Evolutionary conservation across 352 stramenopile genomes (phyloP), one percentile per base, ranked within the genome.

Genomic region (Globisporangium uncinulatum): DNA sequence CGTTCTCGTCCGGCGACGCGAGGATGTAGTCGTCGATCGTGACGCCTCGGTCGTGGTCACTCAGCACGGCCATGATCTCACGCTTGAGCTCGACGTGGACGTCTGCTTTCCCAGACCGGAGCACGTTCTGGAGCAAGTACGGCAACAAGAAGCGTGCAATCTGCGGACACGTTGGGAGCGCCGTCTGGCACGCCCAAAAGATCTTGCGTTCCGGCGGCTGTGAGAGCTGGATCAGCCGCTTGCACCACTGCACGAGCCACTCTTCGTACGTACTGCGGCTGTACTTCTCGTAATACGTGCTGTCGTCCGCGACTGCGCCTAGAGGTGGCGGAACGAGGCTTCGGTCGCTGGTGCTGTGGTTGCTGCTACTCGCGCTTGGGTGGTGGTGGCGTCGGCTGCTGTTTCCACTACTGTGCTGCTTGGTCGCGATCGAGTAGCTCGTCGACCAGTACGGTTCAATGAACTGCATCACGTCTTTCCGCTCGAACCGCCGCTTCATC

Each of bases 361-460:
- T 1, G 24, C 24, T 29, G 24, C 24, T 29, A 29, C 24, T 29
- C 24, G 24, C 24, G 24, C 24, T 29, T 29, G 24, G 24, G 24
- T 29, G 24, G 24, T 29, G 24, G 24, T 29, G 24, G 4, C 24
- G 24, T 29, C 24, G 58, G 31, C 57, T 56, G 7, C 52, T 55
- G 13, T 63, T 58, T 29, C 57, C 56, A 15, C 55, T 59, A 31
- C 10, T 56, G 54, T 17, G 46, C 3, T 56, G 58, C 60, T 59
- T 46, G 32, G 55, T 63, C 45, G 51, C 65, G 11, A 92, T 39
- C 3, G 60, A 64, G 60, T 97, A 97, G 41, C 90, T 86, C 29
- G 87, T 94, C 43, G 81, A 88, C 88, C 86, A 97, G 53, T 95
- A 97, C 10, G 87, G 88, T 47, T 92, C 83, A 8, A 96, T 74